Base-by-base conservation (phyloP, 345 rosid species). In the Populus alba region DNA sequence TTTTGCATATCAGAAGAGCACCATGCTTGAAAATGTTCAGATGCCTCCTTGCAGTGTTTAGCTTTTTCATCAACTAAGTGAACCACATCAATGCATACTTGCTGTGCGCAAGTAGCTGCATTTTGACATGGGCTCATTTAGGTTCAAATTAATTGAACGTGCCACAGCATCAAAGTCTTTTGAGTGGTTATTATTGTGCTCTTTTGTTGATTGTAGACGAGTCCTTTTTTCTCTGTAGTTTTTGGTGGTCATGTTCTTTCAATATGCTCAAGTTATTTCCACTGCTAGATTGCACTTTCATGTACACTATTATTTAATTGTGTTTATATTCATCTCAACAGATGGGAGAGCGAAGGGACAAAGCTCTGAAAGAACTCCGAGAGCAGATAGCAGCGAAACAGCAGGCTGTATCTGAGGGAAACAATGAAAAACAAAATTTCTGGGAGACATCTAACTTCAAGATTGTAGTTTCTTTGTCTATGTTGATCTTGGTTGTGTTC, bases 361-460 rank as follows among this genome's bases (percentile, higher is more conserved):
- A 84, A 84, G 91, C 94, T 3, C 65, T 93, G 18, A 87, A 91
- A 85, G 95, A 90, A 79, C 92, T 93, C 49, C 82, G 85, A 67
- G 93, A 87, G 27, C 92, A 93, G 79, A 66, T 93, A 72, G 90
- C 90, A 35, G 83, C 83, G 1, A 90, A 88, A 70, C 86, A 89
- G 41, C 86, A 83, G 39, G 65, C 75, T 6, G 78, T 69, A 75
- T 79, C 87, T 31, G 71, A 22, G 12, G 68, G 51, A n/a, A 72
- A 79, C 68, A 77, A 68, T 3, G 87, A 80, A 43, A 92, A 90
- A 63, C 87, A 75, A 63, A 93, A 92, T 78, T 93, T 93, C 76
- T 93, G 97, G 99, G 97, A 96, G 78, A 83, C 87, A 67, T 88
- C 94, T 17, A 82, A 94, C 79, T 96, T 96, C 89, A 92, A 94